Evolutionary conservation across 176 grass and related monocot genomes (phyloP).

Genomic region (Leersia perrieri): DNA sequence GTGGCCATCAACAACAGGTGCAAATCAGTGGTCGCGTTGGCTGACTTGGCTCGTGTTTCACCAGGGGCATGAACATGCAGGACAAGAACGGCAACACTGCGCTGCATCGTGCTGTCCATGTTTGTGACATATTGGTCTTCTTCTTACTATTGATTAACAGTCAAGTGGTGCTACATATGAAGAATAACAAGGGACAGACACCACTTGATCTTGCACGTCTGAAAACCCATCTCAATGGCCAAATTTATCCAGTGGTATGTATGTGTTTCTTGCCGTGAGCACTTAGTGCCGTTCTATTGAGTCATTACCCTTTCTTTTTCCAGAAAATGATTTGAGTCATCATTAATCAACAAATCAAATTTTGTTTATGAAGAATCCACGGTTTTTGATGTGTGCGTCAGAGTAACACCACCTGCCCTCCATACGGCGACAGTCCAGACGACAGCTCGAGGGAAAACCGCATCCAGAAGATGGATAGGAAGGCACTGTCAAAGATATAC

Average conservation of each 20-base stretch:
- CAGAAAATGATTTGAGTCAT: too few relatives aligned
- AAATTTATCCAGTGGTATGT: background rate
- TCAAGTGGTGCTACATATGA: background rate
- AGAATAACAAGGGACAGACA: background rate
- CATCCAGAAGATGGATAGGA: background rate
- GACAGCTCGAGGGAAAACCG: background rate
- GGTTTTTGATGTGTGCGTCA: background rate
- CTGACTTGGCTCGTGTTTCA: too few relatives aligned
- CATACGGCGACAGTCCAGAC: background rate
- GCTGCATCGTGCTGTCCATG: slow-evolving; percentile 10
- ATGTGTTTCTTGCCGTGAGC: too few relatives aligned
- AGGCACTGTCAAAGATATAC: background rate
- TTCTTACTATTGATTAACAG: background rate
- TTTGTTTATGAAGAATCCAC: background rate
- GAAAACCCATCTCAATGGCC: background rate
- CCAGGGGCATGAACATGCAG: slow-evolving; percentile 9
- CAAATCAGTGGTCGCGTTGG: too few relatives aligned
- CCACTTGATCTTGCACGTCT: background rate
- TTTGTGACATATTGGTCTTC: background rate
- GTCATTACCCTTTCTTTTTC: too few relatives aligned
- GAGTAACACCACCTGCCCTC: background rate
- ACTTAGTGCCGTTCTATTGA: too few relatives aligned
- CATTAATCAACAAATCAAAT: too few relatives aligned
- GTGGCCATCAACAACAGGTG: too few relatives aligned
- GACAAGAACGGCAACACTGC: slow-evolving; percentile 29